Base-by-base conservation (phyloP, 2,329 filamentous ascomycete genomes). In the Orbilia oligospora region DNA sequence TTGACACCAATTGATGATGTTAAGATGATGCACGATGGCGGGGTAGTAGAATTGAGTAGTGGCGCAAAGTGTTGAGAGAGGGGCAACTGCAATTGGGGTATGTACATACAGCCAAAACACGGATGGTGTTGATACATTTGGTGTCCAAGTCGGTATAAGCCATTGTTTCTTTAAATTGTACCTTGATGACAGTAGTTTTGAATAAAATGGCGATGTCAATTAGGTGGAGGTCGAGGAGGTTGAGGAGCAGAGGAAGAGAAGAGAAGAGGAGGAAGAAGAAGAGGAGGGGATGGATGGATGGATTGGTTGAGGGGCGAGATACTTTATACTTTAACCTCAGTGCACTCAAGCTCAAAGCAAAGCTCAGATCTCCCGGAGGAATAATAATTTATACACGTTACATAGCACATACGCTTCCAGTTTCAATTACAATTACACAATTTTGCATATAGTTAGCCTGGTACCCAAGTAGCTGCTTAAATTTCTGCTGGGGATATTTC, bases 101-200 rank as follows among this genome's bases (percentile, higher is more conserved):
- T 20, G 77, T 30, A 91, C 94, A 86, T 91, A 98, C 96, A 86
- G 96, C 94, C 83, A 99, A 90, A 85, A 93, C 87, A 86, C 96
- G 93, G 88, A 99, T 98, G 86, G 95, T 97, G 91, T 98, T 98
- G 88, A 99, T 93, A 85, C 93, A 92, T 87, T 94, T 90, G 89
- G 91, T 88, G 86, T 99, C 96, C 84, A 91, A 86, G 84, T 98
- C 92, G 85, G 89, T 89, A 90, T 92, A 97, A 86, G 91, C 91
- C 95, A 98, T 98, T 68, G 71, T 67, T 51, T 30, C 27, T 3
- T 3, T 30, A 30, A 30, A 30, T 30, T 30, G 27, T 3, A 30
- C 27, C 27, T 30, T 30, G 27, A 30, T 30, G 27, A 30, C 27
- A 30, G 27, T 30, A 6, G 27, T 30, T 30, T 30, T 30, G 27